Evolutionary conservation across 2,329 filamentous ascomycete genomes (phyloP), one percentile per base, ranked within the genome.

Genomic region (Pleomassaria siparia): DNA sequence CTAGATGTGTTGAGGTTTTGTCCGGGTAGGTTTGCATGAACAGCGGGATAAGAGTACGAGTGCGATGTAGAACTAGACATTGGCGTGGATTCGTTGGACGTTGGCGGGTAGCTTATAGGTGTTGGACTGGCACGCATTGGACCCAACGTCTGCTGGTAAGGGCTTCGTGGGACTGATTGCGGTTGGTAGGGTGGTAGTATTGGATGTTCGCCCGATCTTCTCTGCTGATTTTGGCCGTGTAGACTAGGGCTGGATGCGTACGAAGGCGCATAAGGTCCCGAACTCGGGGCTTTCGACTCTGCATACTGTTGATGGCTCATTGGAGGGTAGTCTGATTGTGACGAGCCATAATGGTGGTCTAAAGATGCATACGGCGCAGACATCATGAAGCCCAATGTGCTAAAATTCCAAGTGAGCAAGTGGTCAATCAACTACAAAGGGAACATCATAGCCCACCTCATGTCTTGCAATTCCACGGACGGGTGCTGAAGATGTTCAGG

Each of bases 341-440:
- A 24, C 36, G 65, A 65, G 32, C 63, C 63, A 48, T 68, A 71
- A n/a, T n/a, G n/a, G 30, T 71, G 61, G 48, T 65, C 63, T 56
- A 69, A 61, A 25, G 51, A 49, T 51, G 62, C 63, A 57, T 72
- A 71, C 48, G 70, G 71, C 49, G 67, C 61, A 56, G 70, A 64
- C 69, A 71, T 70, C 63, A 71, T 69, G 51, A 64, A 71, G 44
- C 63, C 69, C 56, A 72, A 58, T 49, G 66, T 67, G 66, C 70
- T 73, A 46, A n/a, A n/a, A 9, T 15, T 13, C 12, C 15, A 25
- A 24, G 24, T 50, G 20, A 46, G 36, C 29, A 28, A 24, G 5
- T n/a, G 16, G 16, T 9, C 3, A 11, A 11, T 5, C 5, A n/a
- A n/a, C 9, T 16, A 13, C 7, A 35, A 25, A 25, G 12, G 15